Base-by-base conservation (phyloP, 2,329 filamentous ascomycete genomes). In the Microcyclospora tardicrescens region DNA sequence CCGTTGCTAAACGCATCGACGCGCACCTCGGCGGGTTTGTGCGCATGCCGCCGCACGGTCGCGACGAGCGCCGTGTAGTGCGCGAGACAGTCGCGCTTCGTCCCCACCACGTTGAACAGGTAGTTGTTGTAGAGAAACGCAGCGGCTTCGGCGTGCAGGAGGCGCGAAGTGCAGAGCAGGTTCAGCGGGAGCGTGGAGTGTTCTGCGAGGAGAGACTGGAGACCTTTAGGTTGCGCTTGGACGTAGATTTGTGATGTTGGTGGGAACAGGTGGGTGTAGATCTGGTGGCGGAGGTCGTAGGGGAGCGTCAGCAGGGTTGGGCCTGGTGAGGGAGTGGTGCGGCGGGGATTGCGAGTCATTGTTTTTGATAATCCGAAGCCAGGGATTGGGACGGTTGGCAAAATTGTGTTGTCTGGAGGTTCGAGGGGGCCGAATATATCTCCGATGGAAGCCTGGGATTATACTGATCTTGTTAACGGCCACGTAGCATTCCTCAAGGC, bases 1-100 rank as follows among this genome's bases (percentile, higher is more conserved):
- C 55, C 55, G 41, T 58, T 58, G 39, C 44, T 52, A 40, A 58
- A 53, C 1, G 50, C 46, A 33, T 54, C 44, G n/a, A 56, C 40
- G 12, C 46, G 42, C 6, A 56, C 46, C 11, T 46, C 40, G 5
- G 42, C 28, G 19, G 19, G 19, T 6, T 15, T 6, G 8, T 43
- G 35, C 2, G 52, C 50, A 39, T 56, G 45, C 32, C 38, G 45
- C 32, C 41, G n/a, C 27, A 54, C 28, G 2, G 45, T 46, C 2
- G 32, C 15, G 12, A 49, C 28, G 37, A 57, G 48, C 1, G 32
- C 14, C 31, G 39, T 35, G 39, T 55, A 58, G 2, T 35, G 33
- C 2, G 35, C 39, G 6, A 58, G 37, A 33, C 51, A 54, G 16
- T 55, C 44, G n/a, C 37, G 28, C 34, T 56, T 58, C 27, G 42